Evolutionary conservation across 208 protist genomes (phyloP).

Genomic region (Trichomonas vaginalis): DNA sequence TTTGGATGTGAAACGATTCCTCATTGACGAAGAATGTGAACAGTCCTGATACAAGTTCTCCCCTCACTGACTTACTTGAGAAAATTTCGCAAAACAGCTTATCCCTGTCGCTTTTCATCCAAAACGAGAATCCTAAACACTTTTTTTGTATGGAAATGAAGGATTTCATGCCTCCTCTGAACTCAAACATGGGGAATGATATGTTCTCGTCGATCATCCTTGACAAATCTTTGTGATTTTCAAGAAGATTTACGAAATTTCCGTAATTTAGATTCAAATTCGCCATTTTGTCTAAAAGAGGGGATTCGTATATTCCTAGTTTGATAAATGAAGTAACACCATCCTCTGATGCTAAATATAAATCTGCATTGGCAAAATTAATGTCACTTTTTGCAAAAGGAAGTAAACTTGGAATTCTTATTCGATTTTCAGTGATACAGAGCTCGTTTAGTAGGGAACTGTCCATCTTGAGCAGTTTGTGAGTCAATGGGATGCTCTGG

Average conservation of each 20-base stretch:
- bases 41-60: not conserved
- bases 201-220: not conserved
- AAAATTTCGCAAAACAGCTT: not conserved
- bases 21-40: not conserved
- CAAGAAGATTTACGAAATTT: not conserved
- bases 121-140: not conserved
- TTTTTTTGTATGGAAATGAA: not conserved
- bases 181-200: not conserved
- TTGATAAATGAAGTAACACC: not conserved
- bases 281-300: not conserved
- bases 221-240: not conserved
- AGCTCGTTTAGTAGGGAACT: not conserved
- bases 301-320: not conserved
- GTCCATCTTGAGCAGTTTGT: not conserved
- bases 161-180: not conserved
- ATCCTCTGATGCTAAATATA: not conserved
- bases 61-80: not conserved
- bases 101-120: not conserved
- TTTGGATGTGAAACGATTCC: not conserved
- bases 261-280: not conserved
- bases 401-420: not conserved
- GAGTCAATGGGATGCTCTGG: not conserved
- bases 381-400: not conserved
- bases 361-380: not conserved
- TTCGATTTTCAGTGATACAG: not conserved